A percentile compares a stretch with the other conserved stretches of the same genome.
phyloP scores from a whole-genome alignment of 2,329 filamentous ascomycete genomes.

The Paramyrothecium sp. region DNA sequence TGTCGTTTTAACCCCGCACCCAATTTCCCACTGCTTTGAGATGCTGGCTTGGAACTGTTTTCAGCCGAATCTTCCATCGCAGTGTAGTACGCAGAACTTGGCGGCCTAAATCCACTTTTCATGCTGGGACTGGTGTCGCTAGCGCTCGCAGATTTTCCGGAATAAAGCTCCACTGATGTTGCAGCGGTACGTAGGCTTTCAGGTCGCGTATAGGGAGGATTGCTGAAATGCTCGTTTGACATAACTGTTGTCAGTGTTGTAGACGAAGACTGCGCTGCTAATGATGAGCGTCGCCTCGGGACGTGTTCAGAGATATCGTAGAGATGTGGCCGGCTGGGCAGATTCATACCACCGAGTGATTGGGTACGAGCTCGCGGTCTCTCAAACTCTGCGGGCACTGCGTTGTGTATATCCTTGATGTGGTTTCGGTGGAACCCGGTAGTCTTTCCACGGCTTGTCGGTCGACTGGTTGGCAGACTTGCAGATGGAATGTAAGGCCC shows the following conservation, averaged over 20 bases:
- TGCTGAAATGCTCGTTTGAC: constrained; percentile 35
- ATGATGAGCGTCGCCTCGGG: constrained; percentile 29
- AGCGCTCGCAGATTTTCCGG: constrained; percentile 4
- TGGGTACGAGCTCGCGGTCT: constrained; percentile 14
- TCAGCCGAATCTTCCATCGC: constrained; percentile 8
- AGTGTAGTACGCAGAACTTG: constrained; percentile 8
- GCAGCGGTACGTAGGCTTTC: constrained; percentile 43
- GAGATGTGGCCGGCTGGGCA: constrained; percentile 14
- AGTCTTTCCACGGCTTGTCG: not conserved
- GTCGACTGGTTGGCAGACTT: not conserved
- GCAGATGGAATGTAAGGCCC: not conserved
- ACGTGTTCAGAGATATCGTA: constrained; percentile 34
- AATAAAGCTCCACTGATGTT: constrained; percentile 40
- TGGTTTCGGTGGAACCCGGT: too few species aligned
- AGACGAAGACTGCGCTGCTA: constrained; percentile 35
- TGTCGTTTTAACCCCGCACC: too few species aligned
- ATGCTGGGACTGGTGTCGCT: constrained; percentile 7
- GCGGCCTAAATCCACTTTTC: not conserved
- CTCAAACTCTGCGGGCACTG: not conserved
- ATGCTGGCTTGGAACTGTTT: too few species aligned
- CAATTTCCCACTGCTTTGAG: too few species aligned
- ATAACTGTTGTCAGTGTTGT: constrained; percentile 28
- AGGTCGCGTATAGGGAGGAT: constrained; percentile 31
- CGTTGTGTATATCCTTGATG: not conserved
- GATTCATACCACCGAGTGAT: constrained; percentile 14